Conservation (phyloP, 352 stramenopile genomes). For the Phytophthora multivora region DNA sequence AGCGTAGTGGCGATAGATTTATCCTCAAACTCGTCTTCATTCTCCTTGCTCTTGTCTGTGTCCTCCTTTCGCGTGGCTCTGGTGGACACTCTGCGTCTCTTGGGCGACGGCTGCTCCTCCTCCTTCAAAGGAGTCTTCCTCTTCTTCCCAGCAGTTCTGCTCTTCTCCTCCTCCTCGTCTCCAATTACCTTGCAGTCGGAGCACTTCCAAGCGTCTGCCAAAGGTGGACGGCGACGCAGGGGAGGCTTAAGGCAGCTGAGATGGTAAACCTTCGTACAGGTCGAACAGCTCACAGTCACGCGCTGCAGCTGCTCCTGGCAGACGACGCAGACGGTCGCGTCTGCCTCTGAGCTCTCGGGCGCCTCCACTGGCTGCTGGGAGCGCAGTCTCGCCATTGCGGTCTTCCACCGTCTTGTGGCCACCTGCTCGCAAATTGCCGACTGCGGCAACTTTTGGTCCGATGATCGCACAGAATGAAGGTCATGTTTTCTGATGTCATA, state of each 20-base stretch:
- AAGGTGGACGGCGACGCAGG: conserved; percentile 48
- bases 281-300: conserved; percentile 50
- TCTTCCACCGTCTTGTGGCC: neutral
- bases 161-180: neutral
- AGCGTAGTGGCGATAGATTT: conserved; percentile 10
- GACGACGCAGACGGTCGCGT: conserved; percentile 33
- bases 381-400: conserved; percentile 31
- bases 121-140: conserved; percentile 10
- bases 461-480: conserved; percentile 7
- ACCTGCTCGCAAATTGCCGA: conserved; percentile 33
- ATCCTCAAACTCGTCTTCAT: conserved; percentile 9
- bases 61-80: neutral
- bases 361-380: conserved; percentile 2
- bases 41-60: neutral
- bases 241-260: conserved; percentile 60
- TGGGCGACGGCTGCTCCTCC: conserved; percentile 8
- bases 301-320: conserved; percentile 46
- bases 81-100: conserved; percentile 21
- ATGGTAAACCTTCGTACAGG: conserved; percentile 52
- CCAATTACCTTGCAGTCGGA: conserved; percentile 21
- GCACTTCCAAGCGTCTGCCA: conserved; percentile 51
- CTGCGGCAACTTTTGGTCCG: neutral
- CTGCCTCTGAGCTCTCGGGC: conserved; percentile 13
- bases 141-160: conserved; percentile 7
- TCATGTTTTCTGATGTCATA: conserved; percentile 1